A percentile compares a stretch with the other conserved stretches of the same genome.
phyloP scores from a whole-genome alignment of 1,284 basidiomycete genomes.

The Flammula alnicola region DNA sequence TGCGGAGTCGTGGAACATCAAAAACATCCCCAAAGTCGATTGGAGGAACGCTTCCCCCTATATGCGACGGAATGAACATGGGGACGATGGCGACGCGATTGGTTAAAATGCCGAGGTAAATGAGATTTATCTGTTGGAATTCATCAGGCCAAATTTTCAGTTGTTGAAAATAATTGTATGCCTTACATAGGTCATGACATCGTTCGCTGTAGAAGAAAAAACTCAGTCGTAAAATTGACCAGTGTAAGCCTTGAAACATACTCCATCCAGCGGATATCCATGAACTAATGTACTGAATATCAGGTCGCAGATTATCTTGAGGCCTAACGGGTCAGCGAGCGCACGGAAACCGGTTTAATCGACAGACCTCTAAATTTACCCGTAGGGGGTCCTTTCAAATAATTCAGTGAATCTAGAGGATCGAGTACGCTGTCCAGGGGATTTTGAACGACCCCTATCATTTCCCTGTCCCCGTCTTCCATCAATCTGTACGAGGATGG shows the following conservation, averaged over 20 bases:
- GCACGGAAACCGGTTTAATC: background rate
- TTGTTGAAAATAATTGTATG: background rate
- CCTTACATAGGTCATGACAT: conserved; percentile 67
- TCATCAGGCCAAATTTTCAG: background rate
- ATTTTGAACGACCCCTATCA: conserved; percentile 2
- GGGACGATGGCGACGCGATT: conserved; percentile 67
- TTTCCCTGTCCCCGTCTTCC: background rate
- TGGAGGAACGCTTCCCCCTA: conserved; percentile 49
- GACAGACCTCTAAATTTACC: conserved; percentile 53
- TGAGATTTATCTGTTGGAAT: conserved; percentile 56
- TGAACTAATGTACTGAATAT: conserved; percentile 67
- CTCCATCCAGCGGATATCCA: conserved; percentile 77
- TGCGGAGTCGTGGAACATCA: conserved; percentile 51
- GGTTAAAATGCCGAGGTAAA: conserved; percentile 68
- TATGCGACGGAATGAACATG: conserved; percentile 69
- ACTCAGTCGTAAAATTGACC: too few relatives aligned
- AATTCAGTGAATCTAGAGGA: conserved; percentile 31
- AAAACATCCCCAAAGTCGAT: conserved; percentile 58
- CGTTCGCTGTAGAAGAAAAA: conserved; percentile 53
- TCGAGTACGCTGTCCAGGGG: conserved; percentile 19
- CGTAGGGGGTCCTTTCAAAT: conserved; percentile 56
- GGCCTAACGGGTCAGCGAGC: background rate
- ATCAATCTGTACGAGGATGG: conserved; percentile 4
- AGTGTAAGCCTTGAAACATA: conserved; percentile 39
- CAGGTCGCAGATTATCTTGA: conserved; percentile 54